Conservation (phyloP, 345 rosid species). For the Crucihimalaya himalaica region DNA sequence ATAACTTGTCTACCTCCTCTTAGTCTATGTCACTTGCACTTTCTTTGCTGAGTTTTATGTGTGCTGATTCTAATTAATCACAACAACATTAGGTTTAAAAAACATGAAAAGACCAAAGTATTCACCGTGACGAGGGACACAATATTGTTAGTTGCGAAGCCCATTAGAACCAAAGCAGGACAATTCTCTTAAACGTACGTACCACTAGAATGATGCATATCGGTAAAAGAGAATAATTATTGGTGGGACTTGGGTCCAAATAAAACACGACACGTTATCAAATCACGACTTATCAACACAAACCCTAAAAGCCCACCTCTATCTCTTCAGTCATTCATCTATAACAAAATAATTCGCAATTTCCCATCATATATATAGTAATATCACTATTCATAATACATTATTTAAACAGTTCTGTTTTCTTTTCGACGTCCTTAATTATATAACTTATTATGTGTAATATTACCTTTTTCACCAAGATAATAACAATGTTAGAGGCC, state of each 20-base stretch:
- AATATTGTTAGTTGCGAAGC: not conserved
- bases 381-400: not conserved
- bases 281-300: not conserved
- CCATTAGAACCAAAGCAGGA: not conserved
- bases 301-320: not conserved
- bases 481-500: not conserved
- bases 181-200: not conserved
- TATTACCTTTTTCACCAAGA: not conserved
- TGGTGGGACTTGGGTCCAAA: not conserved
- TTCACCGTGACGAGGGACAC: not conserved
- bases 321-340: not conserved
- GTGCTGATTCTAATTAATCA: too few relatives aligned
- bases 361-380: slow-evolving; percentile 5
- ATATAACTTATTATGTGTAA: too few relatives aligned
- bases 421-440: not conserved
- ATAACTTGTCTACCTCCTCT: too few relatives aligned
- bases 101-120: not conserved
- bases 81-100: too few relatives aligned
- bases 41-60: too few relatives aligned
- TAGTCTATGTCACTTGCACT: too few relatives aligned
- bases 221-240: not conserved
- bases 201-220: slow-evolving; percentile 1
- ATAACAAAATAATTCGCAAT: not conserved
- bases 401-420: not conserved
- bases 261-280: not conserved